A percentile compares a stretch with the other conserved stretches of the same genome.
Conservation (phyloP, 1,139 yeast species). For the Entelexis sorbosivorans region DNA sequence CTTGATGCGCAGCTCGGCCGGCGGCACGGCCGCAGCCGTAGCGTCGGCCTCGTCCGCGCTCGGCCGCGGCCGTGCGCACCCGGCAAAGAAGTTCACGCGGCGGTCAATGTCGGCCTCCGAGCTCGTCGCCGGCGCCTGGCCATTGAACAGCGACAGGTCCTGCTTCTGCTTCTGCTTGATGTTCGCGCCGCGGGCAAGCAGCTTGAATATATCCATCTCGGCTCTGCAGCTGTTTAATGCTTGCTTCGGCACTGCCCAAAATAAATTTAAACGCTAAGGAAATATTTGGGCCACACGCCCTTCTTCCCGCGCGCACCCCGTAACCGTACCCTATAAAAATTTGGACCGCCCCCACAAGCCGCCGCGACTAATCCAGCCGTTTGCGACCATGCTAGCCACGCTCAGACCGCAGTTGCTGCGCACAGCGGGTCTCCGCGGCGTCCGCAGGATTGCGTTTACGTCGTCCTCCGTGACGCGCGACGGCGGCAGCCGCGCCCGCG, state of each 20-base stretch:
- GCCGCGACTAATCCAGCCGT: not conserved
- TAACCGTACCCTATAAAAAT: conserved; percentile 15
- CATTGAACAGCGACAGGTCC: conserved; percentile 26
- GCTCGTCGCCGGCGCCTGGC: conserved; percentile 11
- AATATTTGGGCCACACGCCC: not conserved
- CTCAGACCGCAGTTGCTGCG: conserved; percentile 6
- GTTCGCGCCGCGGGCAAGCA: conserved; percentile 75
- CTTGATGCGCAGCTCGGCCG: conserved; percentile 36
- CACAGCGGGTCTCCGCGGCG: conserved; percentile 1
- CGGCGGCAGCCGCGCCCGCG: conserved; percentile 33
- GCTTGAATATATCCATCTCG: conserved; percentile 77
- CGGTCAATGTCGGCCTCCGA: conserved; percentile 20
- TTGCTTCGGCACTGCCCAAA: not conserved
- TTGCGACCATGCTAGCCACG: conserved; percentile 10
- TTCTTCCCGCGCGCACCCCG: not conserved
- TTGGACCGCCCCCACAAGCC: conserved; percentile 6
- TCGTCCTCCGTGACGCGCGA: conserved; percentile 3
- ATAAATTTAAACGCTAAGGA: not conserved
- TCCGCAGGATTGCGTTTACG: conserved; percentile 12
- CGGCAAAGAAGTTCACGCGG: conserved; percentile 24
- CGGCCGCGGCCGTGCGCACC: conserved; percentile 26
- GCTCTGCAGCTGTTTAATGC: not conserved
- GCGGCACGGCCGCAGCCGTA: not conserved
- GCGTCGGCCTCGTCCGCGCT: conserved; percentile 32
- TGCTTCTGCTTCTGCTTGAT: conserved; percentile 33